phyloP scores from a whole-genome alignment of 768 basidiomycete genomes.

The Agaricus subrufescens region DNA sequence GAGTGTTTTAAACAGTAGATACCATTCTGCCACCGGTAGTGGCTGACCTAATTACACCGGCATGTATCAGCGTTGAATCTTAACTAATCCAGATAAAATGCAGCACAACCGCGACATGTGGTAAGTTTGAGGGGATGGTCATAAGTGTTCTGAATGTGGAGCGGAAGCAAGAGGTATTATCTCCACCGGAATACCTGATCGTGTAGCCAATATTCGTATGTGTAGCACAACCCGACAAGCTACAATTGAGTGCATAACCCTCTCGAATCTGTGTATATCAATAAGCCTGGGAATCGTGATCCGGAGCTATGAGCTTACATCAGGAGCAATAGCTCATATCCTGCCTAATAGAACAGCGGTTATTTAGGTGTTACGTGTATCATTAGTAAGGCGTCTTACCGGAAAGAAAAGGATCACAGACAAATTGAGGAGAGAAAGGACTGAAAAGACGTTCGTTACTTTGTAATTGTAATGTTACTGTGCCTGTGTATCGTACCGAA shows the following conservation, averaged over 20 bases:
- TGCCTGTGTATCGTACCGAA: neutral
- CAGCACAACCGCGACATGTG: too few species aligned
- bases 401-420: neutral
- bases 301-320: neutral
- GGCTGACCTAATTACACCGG: too few species aligned
- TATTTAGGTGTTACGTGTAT: neutral
- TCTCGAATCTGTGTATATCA: neutral
- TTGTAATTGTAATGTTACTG: too few species aligned
- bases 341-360: neutral
- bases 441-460: neutral
- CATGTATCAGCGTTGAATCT: too few species aligned
- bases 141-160: too few species aligned
- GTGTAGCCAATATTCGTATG: neutral
- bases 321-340: neutral
- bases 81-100: too few species aligned
- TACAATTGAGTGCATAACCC: slow-evolving; percentile 1
- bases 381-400: neutral
- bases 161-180: too few species aligned
- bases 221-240: slow-evolving; percentile 5
- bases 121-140: too few species aligned
- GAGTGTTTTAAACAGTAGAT: too few species aligned
- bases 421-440: neutral
- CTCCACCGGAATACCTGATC: too few species aligned
- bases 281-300: neutral
- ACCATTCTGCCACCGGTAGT: too few species aligned